Base-by-base conservation (phyloP, 768 basidiomycete genomes). In the Boletus edulis region DNA sequence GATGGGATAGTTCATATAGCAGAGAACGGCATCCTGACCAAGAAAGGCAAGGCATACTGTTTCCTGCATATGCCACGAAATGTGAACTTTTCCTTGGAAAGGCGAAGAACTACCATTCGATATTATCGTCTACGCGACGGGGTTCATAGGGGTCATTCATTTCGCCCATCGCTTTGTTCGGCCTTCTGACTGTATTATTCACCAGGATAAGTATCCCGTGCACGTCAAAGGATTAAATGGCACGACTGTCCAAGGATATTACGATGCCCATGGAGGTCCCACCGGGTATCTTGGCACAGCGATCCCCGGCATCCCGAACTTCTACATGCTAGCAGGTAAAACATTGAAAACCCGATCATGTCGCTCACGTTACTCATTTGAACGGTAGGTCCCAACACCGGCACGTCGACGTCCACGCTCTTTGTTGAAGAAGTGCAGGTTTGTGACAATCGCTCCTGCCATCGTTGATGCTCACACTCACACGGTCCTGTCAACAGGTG, bases 301-400 rank as follows among this genome's bases (percentile, higher is more conserved):
- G 10, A 51, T 75, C 35, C 74, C 73, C 6, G 66, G 61, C 17
- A 75, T 74, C n/a, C 73, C 74, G 1, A 75, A 74, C 40, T 70
- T 71, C 51, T 73, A 67, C 57, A 62, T 67, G 55, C 37, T 74
- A 10, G 51, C 57, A 20, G 73, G 71, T 69, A n/a, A 29, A 29
- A 9, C 34, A 14, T 14, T 12, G 12, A 14, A 35, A 35, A 35
- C 14, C 13, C 13, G 13, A 35, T 35, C 34, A n/a, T 24, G 63
- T 58, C 41, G 6, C 20, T 49, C 40, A 44, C 46, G 18, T n/a
- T n/a, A 35, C 13, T 22, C 14, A n/a, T 38, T 10, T 12, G 22
- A 46, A 31, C 0, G 11, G 34, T 18, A 69, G 66, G 66, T 9
- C 72, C 69, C 11, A 72, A 70, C 55, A 58, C 63, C 2, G 64